Conservation (phyloP, 495 filamentous ascomycete species). For the Penicillium paxilli region DNA sequence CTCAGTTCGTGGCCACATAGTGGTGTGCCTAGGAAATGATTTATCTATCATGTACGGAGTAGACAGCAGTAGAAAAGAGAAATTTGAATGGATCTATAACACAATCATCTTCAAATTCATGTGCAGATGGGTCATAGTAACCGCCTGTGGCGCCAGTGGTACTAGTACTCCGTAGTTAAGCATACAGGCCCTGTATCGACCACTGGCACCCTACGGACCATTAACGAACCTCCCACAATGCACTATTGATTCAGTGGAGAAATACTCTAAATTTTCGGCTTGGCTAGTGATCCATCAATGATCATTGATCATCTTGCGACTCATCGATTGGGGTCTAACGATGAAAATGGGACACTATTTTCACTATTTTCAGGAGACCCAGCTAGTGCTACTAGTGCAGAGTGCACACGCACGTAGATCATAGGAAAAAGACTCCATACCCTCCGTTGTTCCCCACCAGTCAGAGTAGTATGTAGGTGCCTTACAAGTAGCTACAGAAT, state of each 20-base stretch:
- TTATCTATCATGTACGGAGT: too few species aligned
- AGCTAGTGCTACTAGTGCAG: constrained; percentile 2
- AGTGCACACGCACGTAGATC: constrained; percentile 16
- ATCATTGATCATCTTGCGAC: background rate
- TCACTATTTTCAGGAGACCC: background rate
- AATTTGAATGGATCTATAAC: too few species aligned
- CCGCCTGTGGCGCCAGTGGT: too few species aligned
- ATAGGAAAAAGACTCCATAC: constrained; percentile 2
- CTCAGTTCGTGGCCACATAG: background rate
- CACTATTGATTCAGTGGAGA: background rate
- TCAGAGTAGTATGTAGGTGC: background rate
- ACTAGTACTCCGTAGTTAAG: too few species aligned
- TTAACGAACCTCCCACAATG: too few species aligned
- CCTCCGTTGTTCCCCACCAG: constrained; percentile 1
- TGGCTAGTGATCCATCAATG: background rate
- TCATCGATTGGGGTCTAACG: background rate
- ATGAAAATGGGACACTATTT: background rate
- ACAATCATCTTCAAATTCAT: too few species aligned
- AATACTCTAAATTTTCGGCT: background rate
- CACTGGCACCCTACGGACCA: too few species aligned
- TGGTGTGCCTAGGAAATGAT: too few species aligned
- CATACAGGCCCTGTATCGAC: too few species aligned
- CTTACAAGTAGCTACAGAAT: too few species aligned
- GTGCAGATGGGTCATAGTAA: too few species aligned
- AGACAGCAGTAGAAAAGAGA: too few species aligned